Evolutionary conservation across 257 asterid genomes (phyloP).

Genomic region (Solanum ossicruentum): DNA sequence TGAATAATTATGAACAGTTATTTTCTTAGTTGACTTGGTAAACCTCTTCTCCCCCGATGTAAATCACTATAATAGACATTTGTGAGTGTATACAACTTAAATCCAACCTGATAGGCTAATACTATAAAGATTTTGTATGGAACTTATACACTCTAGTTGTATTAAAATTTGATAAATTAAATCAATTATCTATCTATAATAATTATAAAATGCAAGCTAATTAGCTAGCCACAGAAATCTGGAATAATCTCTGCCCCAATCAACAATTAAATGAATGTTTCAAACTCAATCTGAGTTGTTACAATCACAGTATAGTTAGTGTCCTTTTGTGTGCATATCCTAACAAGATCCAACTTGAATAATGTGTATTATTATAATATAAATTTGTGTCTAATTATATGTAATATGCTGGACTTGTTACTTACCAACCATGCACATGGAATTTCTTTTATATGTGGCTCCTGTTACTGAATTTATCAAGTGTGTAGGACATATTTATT

Average conservation of each 20-base stretch:
- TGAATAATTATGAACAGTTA: no score
- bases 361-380: not conserved
- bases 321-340: not conserved
- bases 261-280: constrained; percentile 19
- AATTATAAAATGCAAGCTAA: not conserved
- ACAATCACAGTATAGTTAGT: not conserved
- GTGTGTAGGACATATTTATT: not conserved
- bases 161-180: not conserved
- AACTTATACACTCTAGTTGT: not conserved
- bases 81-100: not conserved
- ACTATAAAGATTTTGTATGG: no score
- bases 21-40: not conserved
- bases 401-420: constrained; percentile 13
- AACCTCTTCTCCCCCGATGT: not conserved
- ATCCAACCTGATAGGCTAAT: not conserved
- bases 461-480: not conserved
- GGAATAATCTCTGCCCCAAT: constrained; percentile 1
- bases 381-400: not conserved
- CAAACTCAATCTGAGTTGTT: constrained; percentile 18
- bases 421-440: constrained; percentile 16
- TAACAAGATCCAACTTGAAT: not conserved
- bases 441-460: constrained; percentile 4
- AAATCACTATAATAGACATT: not conserved
- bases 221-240: not conserved
- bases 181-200: not conserved